A percentile compares a stretch with the other conserved stretches of the same genome.
Conservation (phyloP, 805 yeast genomes). For the Kluyveromyces wickerhamii region DNA sequence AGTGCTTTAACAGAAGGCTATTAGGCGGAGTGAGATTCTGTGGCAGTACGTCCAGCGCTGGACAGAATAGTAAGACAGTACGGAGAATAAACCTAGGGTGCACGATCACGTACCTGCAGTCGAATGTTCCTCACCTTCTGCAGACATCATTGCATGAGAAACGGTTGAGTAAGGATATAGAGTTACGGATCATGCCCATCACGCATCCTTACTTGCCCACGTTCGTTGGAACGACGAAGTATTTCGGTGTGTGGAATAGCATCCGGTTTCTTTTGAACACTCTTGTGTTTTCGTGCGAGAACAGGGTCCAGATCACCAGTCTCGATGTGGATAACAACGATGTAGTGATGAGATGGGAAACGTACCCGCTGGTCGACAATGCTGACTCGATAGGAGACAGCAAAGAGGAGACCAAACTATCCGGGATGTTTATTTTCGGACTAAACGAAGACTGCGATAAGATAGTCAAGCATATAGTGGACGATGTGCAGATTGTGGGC, state of each 20-base stretch:
- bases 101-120: constrained; percentile 40
- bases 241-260: constrained; percentile 49
- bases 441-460: constrained; percentile 46
- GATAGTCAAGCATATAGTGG: constrained; percentile 58
- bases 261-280: constrained; percentile 47
- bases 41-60: not conserved
- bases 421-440: constrained; percentile 61
- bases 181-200: constrained; percentile 49
- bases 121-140: constrained; percentile 43
- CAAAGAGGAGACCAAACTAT: constrained; percentile 13
- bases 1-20: not conserved
- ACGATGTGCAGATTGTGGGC: constrained; percentile 54
- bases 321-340: constrained; percentile 2
- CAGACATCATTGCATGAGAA: constrained; percentile 37
- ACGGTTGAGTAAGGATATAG: constrained; percentile 38
- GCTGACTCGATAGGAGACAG: constrained; percentile 5
- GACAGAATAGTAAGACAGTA: no score
- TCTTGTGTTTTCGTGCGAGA: constrained; percentile 29
- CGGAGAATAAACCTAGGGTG: constrained; percentile 40
- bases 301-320: constrained; percentile 15
- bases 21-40: not conserved
- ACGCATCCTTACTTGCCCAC: constrained; percentile 47
- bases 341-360: constrained; percentile 4
- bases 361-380: not conserved
- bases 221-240: constrained; percentile 47